Base-by-base conservation (phyloP, 2,329 filamentous ascomycete genomes). In the Calonectria crousiana region DNA sequence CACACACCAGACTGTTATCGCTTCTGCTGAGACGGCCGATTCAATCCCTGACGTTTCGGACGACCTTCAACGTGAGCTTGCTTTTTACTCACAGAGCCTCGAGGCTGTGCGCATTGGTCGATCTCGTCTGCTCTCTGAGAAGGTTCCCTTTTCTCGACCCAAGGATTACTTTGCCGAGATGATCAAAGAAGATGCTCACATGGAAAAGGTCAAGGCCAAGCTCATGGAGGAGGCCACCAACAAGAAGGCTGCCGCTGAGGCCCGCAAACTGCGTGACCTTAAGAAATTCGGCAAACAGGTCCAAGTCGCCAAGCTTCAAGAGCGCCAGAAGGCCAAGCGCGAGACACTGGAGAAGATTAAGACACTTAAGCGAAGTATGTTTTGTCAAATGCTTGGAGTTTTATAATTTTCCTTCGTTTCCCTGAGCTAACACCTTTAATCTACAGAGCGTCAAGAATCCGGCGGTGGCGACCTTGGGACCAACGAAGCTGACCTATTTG, bases 251-350 rank as follows among this genome's bases (percentile, higher is more conserved):
- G 91, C 95, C 34, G 93, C 94, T 30, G 97, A 99, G 85, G 97
- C 97, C 9, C 92, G 95, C 84, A 95, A 95, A 87, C 93, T 96
- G 88, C 91, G 97, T 77, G 97, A 99, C 84, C 89, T 98, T 81
- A 98, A 98, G 92, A 99, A 98, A 88, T 99, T 98, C 84, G 97
- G 97, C 84, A 99, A 99, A 89, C 95, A 98, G 85, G 97, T 98
- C 68, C 97, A 99, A 88, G 92, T 98, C 74, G 96, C 96, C 74
- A 98, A 98, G 89, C 87, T 98, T 84, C 96, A 98, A 87, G 96
- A 99, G 90, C 90, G 97, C 64, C 92, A 95, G 66, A 98, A 97
- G 90, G 93, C 93, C 82, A 98, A 98, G 93, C 93, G 92, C 80
- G 95, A 97, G 76, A 98, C 95, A 5, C 88, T 99, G 77, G 97